Evolutionary conservation across 2,329 filamentous ascomycete species (phyloP), one percentile per base, ranked within the genome.

Genomic region (Ceratocystis variospora): DNA sequence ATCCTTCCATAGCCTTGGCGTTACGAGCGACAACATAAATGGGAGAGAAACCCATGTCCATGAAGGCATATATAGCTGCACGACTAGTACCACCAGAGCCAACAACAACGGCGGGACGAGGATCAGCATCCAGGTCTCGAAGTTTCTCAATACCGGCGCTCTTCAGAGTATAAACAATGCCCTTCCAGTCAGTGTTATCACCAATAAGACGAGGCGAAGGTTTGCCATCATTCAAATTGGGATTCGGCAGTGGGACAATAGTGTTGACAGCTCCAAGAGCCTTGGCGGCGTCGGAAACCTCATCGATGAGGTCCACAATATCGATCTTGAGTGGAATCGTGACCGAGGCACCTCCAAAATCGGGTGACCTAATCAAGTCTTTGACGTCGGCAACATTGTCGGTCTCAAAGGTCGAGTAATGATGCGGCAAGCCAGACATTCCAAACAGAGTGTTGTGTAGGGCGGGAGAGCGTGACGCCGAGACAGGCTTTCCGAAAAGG

Each of bases 281-380:
- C 69, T 83, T 83, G 15, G 91, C 93, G 65, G 94, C 87, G 37
- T 87, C 83, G 0, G 90, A 87, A 67, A 96, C 80, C 64, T 87
- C 84, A 73, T 97, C 91, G 15, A 99, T 79, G 4, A 93, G 76
- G 0, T 83, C 80, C 77, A 95, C 90, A 67, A 97, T 85, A 71
- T 96, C 90, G 37, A 94, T 79, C 77, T 99, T 99, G 65, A 99
- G 80, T 0, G 94, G 94, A 63, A 99, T 97, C 0, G 94, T 99
- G 59, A 99, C 90, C 2, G 91, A 96, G 2, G 90, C 93, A 67
- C 94, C 94, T 6, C 94, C 94, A 73, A 99, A 99, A 70, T 87
- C 80, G 0, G 86, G 78, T 0, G 84, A 77, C 6, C 82, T 83
- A 68, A 99, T 86, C 62, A 90, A 76, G 1, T 83, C 77, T 70